These are phyloP conservation scores for Periconia sp. DNA, from an alignment of 2,329 filamentous ascomycete species.

Conservation along the genomic window DNA sequence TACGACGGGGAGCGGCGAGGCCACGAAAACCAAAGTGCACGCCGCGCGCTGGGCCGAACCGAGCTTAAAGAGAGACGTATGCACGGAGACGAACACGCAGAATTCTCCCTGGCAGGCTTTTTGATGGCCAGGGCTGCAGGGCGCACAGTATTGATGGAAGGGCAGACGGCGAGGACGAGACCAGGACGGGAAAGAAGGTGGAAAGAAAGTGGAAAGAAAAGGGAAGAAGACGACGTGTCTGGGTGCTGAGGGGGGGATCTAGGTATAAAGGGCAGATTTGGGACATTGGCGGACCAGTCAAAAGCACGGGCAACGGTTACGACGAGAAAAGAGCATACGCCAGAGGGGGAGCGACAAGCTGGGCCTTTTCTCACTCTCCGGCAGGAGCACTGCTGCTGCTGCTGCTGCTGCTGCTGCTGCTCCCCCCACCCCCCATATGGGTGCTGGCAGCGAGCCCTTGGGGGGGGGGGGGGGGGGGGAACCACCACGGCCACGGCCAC, in stretches of 20 bases:
- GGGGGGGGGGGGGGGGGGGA: too few species aligned
- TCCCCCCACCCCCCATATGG: too few species aligned
- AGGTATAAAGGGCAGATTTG: constrained; percentile 41
- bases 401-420: too few species aligned
- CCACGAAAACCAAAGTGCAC: constrained; percentile 41
- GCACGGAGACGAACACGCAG: constrained; percentile 38
- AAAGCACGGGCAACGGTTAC: constrained; percentile 37
- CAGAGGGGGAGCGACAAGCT: constrained; percentile 1
- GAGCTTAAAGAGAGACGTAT: constrained; percentile 23
- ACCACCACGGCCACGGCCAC: too few species aligned
- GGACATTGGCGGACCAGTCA: constrained; percentile 38
- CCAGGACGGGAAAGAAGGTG: constrained; percentile 28
- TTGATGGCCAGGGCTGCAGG: constrained; percentile 35
- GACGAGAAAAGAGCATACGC: constrained; percentile 35
- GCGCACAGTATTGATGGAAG: constrained; percentile 32
- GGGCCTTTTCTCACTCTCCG: neutral
- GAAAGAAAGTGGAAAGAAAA: constrained; percentile 33
- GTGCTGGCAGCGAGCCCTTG: constrained; percentile 7
- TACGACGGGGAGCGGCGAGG: constrained; percentile 35
- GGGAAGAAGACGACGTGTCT: constrained; percentile 29
- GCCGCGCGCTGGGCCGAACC: constrained; percentile 22
- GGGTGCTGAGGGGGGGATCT: constrained; percentile 28
- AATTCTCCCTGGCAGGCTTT: constrained; percentile 24
- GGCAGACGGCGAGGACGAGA: constrained; percentile 17
- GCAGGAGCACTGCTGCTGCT: neutral